A percentile compares a stretch with the other conserved stretches of the same genome.
phyloP scores from a whole-genome alignment of 148 eudicot species.

The Chenopodium album region DNA sequence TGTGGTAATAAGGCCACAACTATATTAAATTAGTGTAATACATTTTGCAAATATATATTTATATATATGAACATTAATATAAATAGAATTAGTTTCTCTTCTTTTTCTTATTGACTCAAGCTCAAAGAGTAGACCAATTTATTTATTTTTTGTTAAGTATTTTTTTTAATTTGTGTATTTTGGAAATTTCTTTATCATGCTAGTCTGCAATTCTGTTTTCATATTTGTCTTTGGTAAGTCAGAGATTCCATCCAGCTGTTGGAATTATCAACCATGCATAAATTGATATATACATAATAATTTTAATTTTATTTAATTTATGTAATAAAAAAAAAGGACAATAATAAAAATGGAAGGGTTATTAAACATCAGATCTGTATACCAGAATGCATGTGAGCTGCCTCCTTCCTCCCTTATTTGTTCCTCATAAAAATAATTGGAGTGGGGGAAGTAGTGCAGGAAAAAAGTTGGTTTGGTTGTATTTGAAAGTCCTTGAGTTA shows the following conservation, averaged over 20 bases:
- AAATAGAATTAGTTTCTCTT: constrained; percentile 8
- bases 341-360: constrained; percentile 7
- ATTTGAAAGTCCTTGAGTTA: constrained; percentile 16
- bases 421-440: constrained; percentile 27
- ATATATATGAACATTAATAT: constrained; percentile 11
- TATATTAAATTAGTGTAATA: constrained; percentile 29
- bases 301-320: background rate
- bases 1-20: constrained; percentile 22
- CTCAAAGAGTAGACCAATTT: constrained; percentile 19
- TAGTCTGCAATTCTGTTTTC: constrained; percentile 30
- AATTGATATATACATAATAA: background rate
- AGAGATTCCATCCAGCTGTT: constrained; percentile 46
- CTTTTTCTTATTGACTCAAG: constrained; percentile 12
- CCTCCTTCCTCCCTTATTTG: constrained; percentile 5
- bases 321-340: background rate
- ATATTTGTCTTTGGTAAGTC: constrained; percentile 38
- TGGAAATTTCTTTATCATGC: constrained; percentile 16
- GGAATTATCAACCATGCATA: constrained; percentile 33
- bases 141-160: background rate
- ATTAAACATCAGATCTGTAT: constrained; percentile 31
- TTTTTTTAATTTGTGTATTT: background rate
- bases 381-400: constrained; percentile 38
- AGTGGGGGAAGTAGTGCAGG: constrained; percentile 24
- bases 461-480: constrained; percentile 23
- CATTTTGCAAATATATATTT: constrained; percentile 38